These are phyloP conservation scores for Tylopilus sp. DNA, from an alignment of 768 basidiomycete genomes.

Conservation along the genomic window DNA sequence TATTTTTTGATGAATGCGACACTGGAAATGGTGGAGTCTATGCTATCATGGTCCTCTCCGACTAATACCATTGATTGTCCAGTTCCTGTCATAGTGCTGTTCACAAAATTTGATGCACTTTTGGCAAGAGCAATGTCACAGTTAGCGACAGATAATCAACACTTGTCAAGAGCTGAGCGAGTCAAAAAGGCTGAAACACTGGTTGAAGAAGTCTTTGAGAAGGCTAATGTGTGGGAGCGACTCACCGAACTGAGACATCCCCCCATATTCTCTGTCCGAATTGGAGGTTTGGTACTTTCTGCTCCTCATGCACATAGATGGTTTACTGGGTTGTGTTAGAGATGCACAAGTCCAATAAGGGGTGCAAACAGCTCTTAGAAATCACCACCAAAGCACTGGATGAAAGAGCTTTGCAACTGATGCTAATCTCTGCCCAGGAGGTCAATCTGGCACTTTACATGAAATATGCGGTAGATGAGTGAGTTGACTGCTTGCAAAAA, in stretches of 20 bases:
- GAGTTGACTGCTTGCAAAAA: no score
- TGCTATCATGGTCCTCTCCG: not conserved
- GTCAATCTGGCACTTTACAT: conserved; percentile 5
- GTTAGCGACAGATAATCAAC: not conserved
- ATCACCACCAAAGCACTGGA: not conserved
- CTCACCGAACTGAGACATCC: not conserved
- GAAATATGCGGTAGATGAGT: conserved; percentile 4
- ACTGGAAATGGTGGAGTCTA: not conserved
- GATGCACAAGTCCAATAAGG: not conserved
- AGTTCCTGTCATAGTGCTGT: conserved; percentile 9
- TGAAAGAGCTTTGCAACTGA: not conserved
- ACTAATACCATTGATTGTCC: no score
- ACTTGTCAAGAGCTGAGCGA: no score
- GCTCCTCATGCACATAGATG: no score
- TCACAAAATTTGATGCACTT: conserved; percentile 11
- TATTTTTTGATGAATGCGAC: conserved; percentile 1
- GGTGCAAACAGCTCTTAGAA: not conserved
- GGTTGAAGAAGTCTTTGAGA: not conserved
- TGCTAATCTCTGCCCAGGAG: conserved; percentile 7
- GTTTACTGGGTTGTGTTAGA: no score
- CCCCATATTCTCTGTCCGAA: not conserved
- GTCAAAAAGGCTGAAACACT: not conserved
- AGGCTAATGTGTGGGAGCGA: not conserved
- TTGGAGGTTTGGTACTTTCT: not conserved
- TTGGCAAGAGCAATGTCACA: not conserved